phyloP scores from a whole-genome alignment of 768 basidiomycete genomes.

The Calocybe indica region DNA sequence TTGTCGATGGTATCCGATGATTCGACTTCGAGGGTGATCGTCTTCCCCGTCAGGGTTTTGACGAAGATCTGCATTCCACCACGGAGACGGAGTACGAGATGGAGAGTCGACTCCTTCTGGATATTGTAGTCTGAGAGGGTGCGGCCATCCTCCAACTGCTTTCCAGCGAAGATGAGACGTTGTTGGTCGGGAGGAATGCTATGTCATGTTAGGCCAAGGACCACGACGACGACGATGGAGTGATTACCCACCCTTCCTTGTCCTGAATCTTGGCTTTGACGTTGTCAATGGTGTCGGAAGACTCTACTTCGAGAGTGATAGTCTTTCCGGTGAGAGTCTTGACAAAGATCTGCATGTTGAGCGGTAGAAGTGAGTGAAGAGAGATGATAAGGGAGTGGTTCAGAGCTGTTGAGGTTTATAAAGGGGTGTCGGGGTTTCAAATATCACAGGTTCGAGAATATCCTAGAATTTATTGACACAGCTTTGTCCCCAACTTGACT shows the following conservation, averaged over 20 bases:
- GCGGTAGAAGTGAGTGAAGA: conserved; percentile 3
- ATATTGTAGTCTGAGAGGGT: conserved; percentile 68
- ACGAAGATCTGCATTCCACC: conserved; percentile 80
- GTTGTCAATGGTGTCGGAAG: conserved; percentile 65
- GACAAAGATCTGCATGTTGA: conserved; percentile 42
- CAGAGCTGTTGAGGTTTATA: neutral
- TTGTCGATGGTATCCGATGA: conserved; percentile 74
- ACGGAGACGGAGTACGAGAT: conserved; percentile 44
- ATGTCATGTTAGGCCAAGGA: conserved; percentile 6
- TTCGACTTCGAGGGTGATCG: conserved; percentile 84
- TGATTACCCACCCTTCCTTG: conserved; percentile 63
- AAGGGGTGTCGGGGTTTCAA: conserved; percentile 8
- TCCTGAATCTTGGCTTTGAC: conserved; percentile 84
- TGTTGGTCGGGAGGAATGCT: conserved; percentile 78
- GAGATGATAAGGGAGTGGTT: neutral
- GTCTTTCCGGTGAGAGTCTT: conserved; percentile 69
- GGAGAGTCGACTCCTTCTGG: conserved; percentile 57
- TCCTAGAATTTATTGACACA: neutral
- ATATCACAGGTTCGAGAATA: neutral
- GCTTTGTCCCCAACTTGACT: neutral
- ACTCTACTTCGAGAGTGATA: conserved; percentile 70
- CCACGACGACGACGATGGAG: neutral
- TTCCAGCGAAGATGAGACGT: conserved; percentile 76
- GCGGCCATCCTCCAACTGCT: conserved; percentile 80
- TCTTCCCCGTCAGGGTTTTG: conserved; percentile 87